phyloP scores from a whole-genome alignment of 202 grass and related monocot genomes.

The Musa balbisiana region DNA sequence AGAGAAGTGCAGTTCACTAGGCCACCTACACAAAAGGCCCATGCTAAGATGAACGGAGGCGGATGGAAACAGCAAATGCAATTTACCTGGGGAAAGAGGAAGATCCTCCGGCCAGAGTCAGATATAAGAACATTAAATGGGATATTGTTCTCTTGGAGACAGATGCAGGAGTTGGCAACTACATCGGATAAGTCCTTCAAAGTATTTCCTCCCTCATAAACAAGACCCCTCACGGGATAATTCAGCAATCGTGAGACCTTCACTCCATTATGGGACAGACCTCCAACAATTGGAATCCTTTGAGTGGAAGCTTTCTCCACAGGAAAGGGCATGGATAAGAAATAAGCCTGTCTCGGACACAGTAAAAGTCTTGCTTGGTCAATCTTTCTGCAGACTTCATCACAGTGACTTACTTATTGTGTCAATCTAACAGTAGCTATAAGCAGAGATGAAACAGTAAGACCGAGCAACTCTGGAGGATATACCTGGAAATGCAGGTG shows the following conservation, averaged over 20 bases:
- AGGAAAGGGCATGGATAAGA: constrained; percentile 62
- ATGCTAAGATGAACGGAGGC: neutral
- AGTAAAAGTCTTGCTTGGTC: neutral
- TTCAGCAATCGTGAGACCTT: constrained; percentile 71
- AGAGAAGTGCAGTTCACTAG: neutral
- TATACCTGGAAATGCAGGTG: constrained; percentile 93
- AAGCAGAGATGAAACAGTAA: neutral
- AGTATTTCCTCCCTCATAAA: constrained; percentile 63
- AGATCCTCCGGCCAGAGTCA: constrained; percentile 57
- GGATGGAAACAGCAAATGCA: neutral
- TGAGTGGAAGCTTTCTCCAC: constrained; percentile 75
- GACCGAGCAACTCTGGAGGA: neutral
- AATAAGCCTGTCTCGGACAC: constrained; percentile 55
- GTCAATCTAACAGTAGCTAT: neutral
- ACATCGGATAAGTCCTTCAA: constrained; percentile 54
- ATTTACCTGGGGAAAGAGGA: constrained; percentile 75
- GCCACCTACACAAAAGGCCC: neutral
- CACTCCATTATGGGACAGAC: constrained; percentile 38
- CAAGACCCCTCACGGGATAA: constrained; percentile 85
- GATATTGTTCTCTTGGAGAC: constrained; percentile 87
- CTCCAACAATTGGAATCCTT: constrained; percentile 52
- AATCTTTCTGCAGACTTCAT: neutral
- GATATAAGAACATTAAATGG: constrained; percentile 89
- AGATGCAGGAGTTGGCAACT: constrained; percentile 73
- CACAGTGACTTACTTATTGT: neutral